phyloP scores from a whole-genome alignment of 257 asterid species.

The Solanum commersonii region DNA sequence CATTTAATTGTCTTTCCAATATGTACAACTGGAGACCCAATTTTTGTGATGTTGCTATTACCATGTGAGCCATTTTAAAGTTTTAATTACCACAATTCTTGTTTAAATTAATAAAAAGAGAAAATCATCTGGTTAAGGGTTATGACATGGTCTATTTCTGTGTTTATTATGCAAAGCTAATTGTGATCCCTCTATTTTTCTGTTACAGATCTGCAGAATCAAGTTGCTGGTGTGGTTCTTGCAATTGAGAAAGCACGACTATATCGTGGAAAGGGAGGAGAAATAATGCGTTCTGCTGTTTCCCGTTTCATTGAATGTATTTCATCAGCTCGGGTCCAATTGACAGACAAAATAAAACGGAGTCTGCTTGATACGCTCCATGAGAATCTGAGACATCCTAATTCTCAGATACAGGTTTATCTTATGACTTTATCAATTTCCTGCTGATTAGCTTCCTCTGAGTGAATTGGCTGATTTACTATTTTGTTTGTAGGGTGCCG shows the following conservation, averaged over 20 bases:
- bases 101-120: not conserved
- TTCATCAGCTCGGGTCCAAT: slow-evolving; percentile 45
- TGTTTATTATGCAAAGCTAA: not conserved
- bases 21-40: not conserved
- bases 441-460: not conserved
- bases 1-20: not conserved
- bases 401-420: slow-evolving; percentile 76
- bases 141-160: not conserved
- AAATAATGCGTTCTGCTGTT: slow-evolving; percentile 94
- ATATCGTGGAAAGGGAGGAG: slow-evolving; percentile 99
- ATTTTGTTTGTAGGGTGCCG: slow-evolving; percentile 44
- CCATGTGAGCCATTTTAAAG: not conserved
- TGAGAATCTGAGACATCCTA: slow-evolving; percentile 95
- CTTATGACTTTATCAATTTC: slow-evolving; percentile 1
- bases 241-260: slow-evolving; percentile 97
- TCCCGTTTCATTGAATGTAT: slow-evolving; percentile 87
- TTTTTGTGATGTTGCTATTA: not conserved
- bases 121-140: not conserved
- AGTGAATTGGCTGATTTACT: slow-evolving; percentile 4
- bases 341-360: slow-evolving; percentile 54
- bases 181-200: slow-evolving; percentile 4
- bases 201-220: slow-evolving; percentile 59
- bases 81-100: not conserved
- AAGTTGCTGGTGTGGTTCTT: slow-evolving; percentile 70
- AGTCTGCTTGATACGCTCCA: slow-evolving; percentile 74